A percentile compares a stretch with the other conserved stretches of the same genome.
These are phyloP conservation scores for Ustilago vetiveriae DNA, from an alignment of 1,284 basidiomycete species.

Conservation along the genomic window DNA sequence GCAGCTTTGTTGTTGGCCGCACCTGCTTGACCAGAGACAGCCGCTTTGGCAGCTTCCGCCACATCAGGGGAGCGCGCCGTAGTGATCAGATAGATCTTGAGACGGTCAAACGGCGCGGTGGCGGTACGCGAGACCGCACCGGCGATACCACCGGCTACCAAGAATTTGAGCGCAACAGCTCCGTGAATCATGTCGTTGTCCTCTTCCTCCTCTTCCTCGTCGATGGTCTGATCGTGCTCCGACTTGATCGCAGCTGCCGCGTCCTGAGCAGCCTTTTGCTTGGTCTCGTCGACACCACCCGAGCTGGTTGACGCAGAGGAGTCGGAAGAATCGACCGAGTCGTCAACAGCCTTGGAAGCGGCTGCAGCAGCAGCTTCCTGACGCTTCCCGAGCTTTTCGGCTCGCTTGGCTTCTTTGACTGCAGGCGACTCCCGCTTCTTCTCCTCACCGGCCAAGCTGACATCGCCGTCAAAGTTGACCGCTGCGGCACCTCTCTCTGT, in stretches of 20 bases:
- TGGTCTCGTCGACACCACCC: slow-evolving; percentile 10
- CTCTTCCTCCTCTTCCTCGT: slow-evolving; percentile 73
- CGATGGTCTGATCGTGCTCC: slow-evolving; percentile 8
- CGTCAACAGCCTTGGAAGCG: slow-evolving; percentile 25
- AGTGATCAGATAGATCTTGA: slow-evolving; percentile 97
- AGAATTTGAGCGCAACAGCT: slow-evolving; percentile 83
- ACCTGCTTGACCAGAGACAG: slow-evolving; percentile 13
- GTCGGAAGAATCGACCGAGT: slow-evolving; percentile 4
- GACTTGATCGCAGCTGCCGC: slow-evolving; percentile 23
- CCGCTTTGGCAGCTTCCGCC: slow-evolving; percentile 23
- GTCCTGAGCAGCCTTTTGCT: slow-evolving; percentile 28
- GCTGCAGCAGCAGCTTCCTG: slow-evolving; percentile 39
- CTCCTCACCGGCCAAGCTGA: slow-evolving; percentile 61
- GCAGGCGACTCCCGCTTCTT: slow-evolving; percentile 47
- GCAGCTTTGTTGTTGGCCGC: slow-evolving; percentile 17
- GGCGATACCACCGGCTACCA: slow-evolving; percentile 91
- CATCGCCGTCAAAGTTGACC: slow-evolving; percentile 64
- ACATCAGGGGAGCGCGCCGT: slow-evolving; percentile 65
- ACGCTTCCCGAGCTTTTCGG: slow-evolving; percentile 38
- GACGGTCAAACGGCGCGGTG: slow-evolving; percentile 95
- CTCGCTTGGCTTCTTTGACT: slow-evolving; percentile 52
- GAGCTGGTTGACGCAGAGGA: slow-evolving; percentile 1
- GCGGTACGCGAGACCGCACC: slow-evolving; percentile 95
- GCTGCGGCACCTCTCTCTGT: slow-evolving; percentile 61
- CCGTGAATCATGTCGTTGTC: slow-evolving; percentile 74